A percentile compares a stretch with the other conserved stretches of the same genome.
Conservation (phyloP, 2,329 filamentous ascomycete genomes). For the Cryphonectria radicalis region DNA sequence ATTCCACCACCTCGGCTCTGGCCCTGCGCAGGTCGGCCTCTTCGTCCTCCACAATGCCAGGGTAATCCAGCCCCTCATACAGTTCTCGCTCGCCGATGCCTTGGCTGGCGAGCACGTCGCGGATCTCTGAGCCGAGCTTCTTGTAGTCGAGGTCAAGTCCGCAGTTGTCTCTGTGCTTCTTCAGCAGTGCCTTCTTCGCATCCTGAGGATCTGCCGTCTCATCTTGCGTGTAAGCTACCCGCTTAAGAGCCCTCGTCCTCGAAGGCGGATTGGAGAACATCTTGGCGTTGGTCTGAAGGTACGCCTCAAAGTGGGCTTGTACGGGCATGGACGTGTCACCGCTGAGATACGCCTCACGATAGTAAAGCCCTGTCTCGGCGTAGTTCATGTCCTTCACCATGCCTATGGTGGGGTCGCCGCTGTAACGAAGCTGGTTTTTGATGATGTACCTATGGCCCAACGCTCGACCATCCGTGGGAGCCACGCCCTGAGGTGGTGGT, state of each 20-base stretch:
- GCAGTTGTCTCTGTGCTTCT: constrained; percentile 25
- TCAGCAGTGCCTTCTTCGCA: constrained; percentile 1
- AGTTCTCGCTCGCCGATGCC: constrained; percentile 19
- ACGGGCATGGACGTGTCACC: constrained; percentile 49
- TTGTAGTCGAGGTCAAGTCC: constrained; percentile 30
- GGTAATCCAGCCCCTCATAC: constrained; percentile 17
- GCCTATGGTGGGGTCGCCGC: constrained; percentile 54
- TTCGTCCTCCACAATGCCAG: constrained; percentile 21
- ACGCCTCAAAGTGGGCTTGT: constrained; percentile 46
- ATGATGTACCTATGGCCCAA: constrained; percentile 43
- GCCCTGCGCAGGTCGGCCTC: constrained; percentile 11
- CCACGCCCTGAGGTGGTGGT: constrained; percentile 41
- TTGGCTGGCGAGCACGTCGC: constrained; percentile 27
- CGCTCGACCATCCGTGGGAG: constrained; percentile 33
- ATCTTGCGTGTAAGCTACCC: background rate
- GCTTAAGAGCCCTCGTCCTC: constrained; percentile 10
- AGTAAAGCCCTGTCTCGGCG: constrained; percentile 49
- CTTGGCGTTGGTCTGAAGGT: constrained; percentile 49
- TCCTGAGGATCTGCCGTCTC: constrained; percentile 2
- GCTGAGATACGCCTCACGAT: constrained; percentile 53
- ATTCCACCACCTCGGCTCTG: constrained; percentile 15
- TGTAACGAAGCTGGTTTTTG: constrained; percentile 46
- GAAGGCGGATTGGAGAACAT: constrained; percentile 26
- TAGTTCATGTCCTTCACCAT: constrained; percentile 62
- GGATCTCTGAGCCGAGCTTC: constrained; percentile 26